Conservation (phyloP, 441 rosid species). For the Pelargonium fulgidum region DNA sequence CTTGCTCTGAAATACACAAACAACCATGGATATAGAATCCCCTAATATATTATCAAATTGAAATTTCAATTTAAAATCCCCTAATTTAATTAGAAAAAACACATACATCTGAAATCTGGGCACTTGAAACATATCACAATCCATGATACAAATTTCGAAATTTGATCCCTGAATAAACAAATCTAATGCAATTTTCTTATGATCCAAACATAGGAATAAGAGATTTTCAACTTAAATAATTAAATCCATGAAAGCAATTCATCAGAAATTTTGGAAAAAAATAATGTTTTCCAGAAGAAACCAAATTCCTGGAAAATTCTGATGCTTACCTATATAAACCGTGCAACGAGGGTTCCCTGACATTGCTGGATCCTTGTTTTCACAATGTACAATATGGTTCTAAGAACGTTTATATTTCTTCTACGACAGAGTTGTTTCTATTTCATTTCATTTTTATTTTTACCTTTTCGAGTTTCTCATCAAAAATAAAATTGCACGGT, state of each 20-base stretch:
- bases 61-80: too few relatives aligned
- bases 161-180: neutral
- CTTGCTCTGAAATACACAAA: too few relatives aligned
- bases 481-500: too few relatives aligned
- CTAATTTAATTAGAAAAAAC: too few relatives aligned
- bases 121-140: neutral
- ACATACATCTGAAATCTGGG: neutral
- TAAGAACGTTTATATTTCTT: too few relatives aligned
- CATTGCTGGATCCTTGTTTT: conserved; percentile 24
- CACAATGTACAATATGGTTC: too few relatives aligned
- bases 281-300: neutral
- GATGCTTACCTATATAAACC: conserved; percentile 45
- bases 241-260: neutral
- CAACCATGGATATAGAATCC: too few relatives aligned
- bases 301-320: neutral
- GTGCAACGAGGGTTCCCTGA: conserved; percentile 40
- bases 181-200: neutral
- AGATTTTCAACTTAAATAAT: neutral
- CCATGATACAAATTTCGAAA: neutral
- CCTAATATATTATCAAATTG: too few relatives aligned
- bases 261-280: neutral
- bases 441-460: too few relatives aligned
- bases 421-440: too few relatives aligned
- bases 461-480: too few relatives aligned
- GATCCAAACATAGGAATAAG: neutral